These are phyloP conservation scores for Hortiboletus campestris DNA, from an alignment of 768 basidiomycete genomes.

Conservation along the genomic window DNA sequence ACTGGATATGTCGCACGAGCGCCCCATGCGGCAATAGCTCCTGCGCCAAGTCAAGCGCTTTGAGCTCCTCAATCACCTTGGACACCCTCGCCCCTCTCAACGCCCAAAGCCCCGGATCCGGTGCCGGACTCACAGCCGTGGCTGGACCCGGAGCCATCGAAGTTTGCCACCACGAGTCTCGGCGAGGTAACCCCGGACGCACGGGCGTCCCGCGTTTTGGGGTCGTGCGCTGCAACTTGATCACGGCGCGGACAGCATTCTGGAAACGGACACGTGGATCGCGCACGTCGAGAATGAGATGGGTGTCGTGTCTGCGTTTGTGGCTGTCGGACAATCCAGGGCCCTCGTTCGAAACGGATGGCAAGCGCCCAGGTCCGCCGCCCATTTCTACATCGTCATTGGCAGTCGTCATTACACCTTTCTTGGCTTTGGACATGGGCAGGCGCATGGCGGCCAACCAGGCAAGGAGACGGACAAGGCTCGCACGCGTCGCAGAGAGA, in stretches of 20 bases:
- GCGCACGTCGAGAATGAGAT: constrained; percentile 20
- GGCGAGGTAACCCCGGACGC: constrained; percentile 25
- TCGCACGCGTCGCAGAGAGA: constrained; percentile 6
- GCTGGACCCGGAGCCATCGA: background rate
- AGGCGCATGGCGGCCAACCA: constrained; percentile 10
- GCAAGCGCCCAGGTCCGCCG: background rate
- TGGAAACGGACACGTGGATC: constrained; percentile 35
- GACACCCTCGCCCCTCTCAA: constrained; percentile 40
- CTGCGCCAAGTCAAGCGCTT: constrained; percentile 37
- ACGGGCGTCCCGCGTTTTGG: constrained; percentile 20
- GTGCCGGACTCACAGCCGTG: constrained; percentile 13
- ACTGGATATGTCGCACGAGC: constrained; percentile 53
- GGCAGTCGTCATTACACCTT: background rate
- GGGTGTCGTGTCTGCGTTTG: constrained; percentile 1
- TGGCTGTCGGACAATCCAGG: background rate
- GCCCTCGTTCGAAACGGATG: constrained; percentile 6
- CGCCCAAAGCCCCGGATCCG: constrained; percentile 19
- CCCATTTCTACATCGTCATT: background rate
- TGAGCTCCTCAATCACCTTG: constrained; percentile 39
- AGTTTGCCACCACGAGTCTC: constrained; percentile 30
- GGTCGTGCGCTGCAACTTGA: constrained; percentile 36
- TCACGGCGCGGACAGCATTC: constrained; percentile 43
- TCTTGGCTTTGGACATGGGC: background rate
- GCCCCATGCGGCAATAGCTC: constrained; percentile 43
- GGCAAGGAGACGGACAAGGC: constrained; percentile 9